Conservation (phyloP, 2,329 filamentous ascomycete species). For the Alternaria viburni region DNA sequence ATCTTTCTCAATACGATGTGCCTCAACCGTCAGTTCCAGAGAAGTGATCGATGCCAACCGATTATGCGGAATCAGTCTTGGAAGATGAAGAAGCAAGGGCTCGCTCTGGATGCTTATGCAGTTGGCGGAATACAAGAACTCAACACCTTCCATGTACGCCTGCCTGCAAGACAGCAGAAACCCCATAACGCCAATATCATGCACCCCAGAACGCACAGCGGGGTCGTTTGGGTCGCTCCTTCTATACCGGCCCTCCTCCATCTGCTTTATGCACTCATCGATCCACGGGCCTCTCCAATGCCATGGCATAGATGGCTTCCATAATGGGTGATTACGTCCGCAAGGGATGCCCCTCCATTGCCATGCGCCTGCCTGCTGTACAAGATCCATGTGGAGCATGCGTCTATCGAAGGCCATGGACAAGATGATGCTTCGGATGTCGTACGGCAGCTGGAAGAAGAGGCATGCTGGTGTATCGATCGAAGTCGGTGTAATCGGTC, state of each 20-base stretch:
- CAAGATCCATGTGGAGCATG: slow-evolving; percentile 10
- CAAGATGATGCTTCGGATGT: slow-evolving; percentile 7
- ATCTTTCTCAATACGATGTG: neutral
- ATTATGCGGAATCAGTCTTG: slow-evolving; percentile 4
- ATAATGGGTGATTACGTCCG: neutral
- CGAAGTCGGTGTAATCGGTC: slow-evolving; percentile 5
- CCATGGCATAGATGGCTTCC: neutral
- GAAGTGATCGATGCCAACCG: slow-evolving; percentile 9
- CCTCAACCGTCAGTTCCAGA: slow-evolving; percentile 3
- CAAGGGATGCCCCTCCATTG: slow-evolving; percentile 9
- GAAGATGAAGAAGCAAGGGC: slow-evolving; percentile 14
- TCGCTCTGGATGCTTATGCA: slow-evolving; percentile 9
- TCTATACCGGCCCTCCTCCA: neutral
- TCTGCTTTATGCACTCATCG: neutral
- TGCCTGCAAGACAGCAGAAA: slow-evolving; percentile 17
- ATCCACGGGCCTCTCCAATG: neutral
- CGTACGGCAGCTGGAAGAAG: slow-evolving; percentile 12
- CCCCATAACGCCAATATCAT: slow-evolving; percentile 9
- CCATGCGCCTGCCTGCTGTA: neutral
- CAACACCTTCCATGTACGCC: slow-evolving; percentile 17
- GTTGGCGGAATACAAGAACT: slow-evolving; percentile 14
- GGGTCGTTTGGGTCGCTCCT: neutral
- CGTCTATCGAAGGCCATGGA: slow-evolving; percentile 4
- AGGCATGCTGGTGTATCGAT: slow-evolving; percentile 1
- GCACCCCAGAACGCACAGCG: neutral